phyloP scores from a whole-genome alignment of 371 early-diverging fungal species.

The Mortierella sp. region DNA sequence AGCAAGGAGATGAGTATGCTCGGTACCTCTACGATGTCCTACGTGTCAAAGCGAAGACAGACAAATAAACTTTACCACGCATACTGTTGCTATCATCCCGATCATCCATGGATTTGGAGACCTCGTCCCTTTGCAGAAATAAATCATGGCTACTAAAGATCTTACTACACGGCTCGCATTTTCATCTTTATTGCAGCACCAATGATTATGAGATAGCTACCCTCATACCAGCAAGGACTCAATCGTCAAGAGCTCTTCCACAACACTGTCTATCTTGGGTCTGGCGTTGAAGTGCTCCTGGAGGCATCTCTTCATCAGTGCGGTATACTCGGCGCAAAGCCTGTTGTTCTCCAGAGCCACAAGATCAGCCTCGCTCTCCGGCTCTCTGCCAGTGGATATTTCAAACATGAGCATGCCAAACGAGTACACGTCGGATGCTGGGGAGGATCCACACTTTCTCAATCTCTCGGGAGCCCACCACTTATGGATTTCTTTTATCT shows the following conservation, averaged over 20 bases:
- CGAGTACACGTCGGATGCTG: constrained; percentile 17
- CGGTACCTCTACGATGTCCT: too few relatives aligned
- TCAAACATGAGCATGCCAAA: constrained; percentile 21
- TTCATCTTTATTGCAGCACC: too few relatives aligned
- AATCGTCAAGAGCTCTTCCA: constrained; percentile 8
- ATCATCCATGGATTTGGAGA: too few relatives aligned
- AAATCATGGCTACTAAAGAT: too few relatives aligned
- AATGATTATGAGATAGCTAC: too few relatives aligned
- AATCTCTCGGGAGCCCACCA: constrained; percentile 16
- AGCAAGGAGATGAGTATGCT: too few relatives aligned
- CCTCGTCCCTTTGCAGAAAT: too few relatives aligned
- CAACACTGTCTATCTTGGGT: constrained; percentile 14
- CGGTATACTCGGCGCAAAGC: constrained; percentile 11
- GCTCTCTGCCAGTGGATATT: constrained; percentile 12
- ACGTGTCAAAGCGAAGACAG: too few relatives aligned
- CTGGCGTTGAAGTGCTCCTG: constrained; percentile 8
- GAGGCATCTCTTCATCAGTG: constrained; percentile 13
- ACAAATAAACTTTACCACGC: too few relatives aligned
- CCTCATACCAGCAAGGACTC: too few relatives aligned
- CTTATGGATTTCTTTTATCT: neutral
- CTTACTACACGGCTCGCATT: too few relatives aligned
- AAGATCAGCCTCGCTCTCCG: constrained; percentile 8
- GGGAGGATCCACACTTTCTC: constrained; percentile 2
- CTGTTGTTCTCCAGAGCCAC: constrained; percentile 4
- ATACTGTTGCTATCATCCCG: too few relatives aligned